Evolutionary conservation across 2,329 filamentous ascomycete genomes (phyloP), one percentile per base, ranked within the genome.

Genomic region (Pezicula neosporulosa): DNA sequence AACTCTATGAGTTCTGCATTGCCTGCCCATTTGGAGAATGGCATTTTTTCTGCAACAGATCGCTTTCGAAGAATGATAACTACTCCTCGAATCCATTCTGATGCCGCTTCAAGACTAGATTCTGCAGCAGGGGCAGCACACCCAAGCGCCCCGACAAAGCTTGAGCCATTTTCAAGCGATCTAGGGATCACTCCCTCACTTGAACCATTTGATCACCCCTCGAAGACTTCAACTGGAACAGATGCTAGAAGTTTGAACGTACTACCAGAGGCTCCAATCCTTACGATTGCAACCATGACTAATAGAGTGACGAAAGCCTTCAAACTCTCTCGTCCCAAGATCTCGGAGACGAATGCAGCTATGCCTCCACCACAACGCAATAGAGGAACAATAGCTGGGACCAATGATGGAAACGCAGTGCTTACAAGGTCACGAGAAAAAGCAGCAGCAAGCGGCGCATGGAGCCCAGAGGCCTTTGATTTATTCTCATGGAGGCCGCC

Each of bases 391-490:
- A n/a, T 16, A n/a, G 27, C n/a, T 13, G n/a, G 27, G 5, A 12
- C 24, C n/a, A 28, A 8, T 7, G 27, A 30, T 30, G 41, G 45
- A 27, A 16, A 44, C 21, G 19, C 30, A 35, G 3, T 18, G 33
- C 35, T 33, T 15, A 27, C n/a, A 39, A 28, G 21, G 24, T 28
- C 13, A 6, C 21, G 42, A 39, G 39, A 37, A 18, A 36, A 27
- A 19, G 44, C 48, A 19, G 27, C 48, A n/a, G 4, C 36, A 7
- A 46, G 42, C 15, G 66, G 66, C 1, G 62, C 67, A 5, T 70
- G 67, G 67, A 68, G 66, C 55, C 58, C 63, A 35, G 66, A 69
- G 54, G 60, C 66, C 4, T 64, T 64, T 47, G 67, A 70, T 57
- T 55, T 70, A n/a, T 65, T 70, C 55, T 48, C 38, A 41, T 63